phyloP scores from a whole-genome alignment of 2,329 filamentous ascomycete species.

The Cladosporium colombiae region DNA sequence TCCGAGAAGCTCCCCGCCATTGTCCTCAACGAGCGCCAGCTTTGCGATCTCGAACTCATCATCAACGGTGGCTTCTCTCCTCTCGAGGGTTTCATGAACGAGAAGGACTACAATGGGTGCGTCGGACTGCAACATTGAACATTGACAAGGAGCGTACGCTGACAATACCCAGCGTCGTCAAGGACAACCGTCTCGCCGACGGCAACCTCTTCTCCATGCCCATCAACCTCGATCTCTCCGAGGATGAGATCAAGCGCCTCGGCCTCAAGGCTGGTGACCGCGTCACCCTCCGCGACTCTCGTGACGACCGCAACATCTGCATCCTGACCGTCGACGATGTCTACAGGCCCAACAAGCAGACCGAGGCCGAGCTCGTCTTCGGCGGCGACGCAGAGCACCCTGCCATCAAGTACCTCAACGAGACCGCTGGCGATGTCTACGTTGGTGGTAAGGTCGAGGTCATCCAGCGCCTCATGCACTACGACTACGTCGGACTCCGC shows the following conservation, averaged over 20 bases:
- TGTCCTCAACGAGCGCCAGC: slow-evolving; percentile 84
- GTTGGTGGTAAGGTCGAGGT: slow-evolving; percentile 95
- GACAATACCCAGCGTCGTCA: slow-evolving; percentile 68
- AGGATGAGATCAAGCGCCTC: slow-evolving; percentile 71
- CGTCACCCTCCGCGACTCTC: slow-evolving; percentile 88
- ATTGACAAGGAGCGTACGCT: neutral
- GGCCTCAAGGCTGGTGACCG: slow-evolving; percentile 78
- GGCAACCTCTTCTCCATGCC: slow-evolving; percentile 95
- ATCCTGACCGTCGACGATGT: slow-evolving; percentile 95
- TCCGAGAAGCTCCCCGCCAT: slow-evolving; percentile 85
- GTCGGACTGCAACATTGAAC: slow-evolving; percentile 28
- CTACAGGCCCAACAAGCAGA: slow-evolving; percentile 89
- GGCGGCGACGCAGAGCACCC: slow-evolving; percentile 86
- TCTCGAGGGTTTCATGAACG: slow-evolving; percentile 95
- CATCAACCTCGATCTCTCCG: slow-evolving; percentile 84
- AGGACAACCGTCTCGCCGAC: slow-evolving; percentile 80
- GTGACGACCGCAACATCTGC: slow-evolving; percentile 92
- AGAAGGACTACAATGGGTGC: slow-evolving; percentile 94
- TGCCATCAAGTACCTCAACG: slow-evolving; percentile 85
- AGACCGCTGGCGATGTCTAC: slow-evolving; percentile 81
- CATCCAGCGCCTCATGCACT: slow-evolving; percentile 93
- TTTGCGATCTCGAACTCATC: slow-evolving; percentile 96
- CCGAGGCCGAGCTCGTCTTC: slow-evolving; percentile 93
- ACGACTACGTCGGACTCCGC: slow-evolving; percentile 95
- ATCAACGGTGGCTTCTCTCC: slow-evolving; percentile 98